A percentile compares a stretch with the other conserved stretches of the same genome.
Conservation (phyloP, 164 flowering plant species). For the Nymphaea colorata region DNA sequence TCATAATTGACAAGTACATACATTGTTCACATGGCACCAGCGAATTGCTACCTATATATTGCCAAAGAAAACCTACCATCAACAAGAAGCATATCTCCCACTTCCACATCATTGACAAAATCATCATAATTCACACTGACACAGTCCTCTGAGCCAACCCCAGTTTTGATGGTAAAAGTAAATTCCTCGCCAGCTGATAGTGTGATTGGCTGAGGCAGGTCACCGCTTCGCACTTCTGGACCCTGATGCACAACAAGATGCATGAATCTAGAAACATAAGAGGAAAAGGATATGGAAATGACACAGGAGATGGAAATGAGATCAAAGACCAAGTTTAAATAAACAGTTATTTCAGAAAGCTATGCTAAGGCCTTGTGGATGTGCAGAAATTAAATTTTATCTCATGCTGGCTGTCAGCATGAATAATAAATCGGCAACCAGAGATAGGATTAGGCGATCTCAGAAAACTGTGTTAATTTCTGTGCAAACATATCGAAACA, state of each 20-base stretch:
- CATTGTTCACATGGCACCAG: too few species aligned
- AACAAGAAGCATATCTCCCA: conserved; percentile 93
- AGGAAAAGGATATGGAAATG: too few species aligned
- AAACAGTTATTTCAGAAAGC: too few species aligned
- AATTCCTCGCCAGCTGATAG: conserved; percentile 72
- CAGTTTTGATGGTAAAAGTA: conserved; percentile 85
- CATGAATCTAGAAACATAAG: background rate
- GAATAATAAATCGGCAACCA: background rate
- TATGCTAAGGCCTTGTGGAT: too few species aligned
- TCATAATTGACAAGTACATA: too few species aligned
- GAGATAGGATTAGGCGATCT: background rate
- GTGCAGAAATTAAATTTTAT: too few species aligned
- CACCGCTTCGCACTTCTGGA: conserved; percentile 99
- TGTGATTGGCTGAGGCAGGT: conserved; percentile 81
- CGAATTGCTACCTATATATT: too few species aligned
- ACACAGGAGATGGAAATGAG: background rate
- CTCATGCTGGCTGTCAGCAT: too few species aligned
- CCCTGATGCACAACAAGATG: conserved; percentile 39
- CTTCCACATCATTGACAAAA: conserved; percentile 95
- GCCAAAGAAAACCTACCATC: conserved; percentile 54
- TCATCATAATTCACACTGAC: conserved; percentile 97
- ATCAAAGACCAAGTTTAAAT: background rate
- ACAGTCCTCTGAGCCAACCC: conserved; percentile 78
- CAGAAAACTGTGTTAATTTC: background rate
- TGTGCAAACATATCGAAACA: background rate